A percentile compares a stretch with the other conserved stretches of the same genome.
Evolutionary conservation across 129 eudicot genomes (phyloP).

Genomic region (Apium graveolens): DNA sequence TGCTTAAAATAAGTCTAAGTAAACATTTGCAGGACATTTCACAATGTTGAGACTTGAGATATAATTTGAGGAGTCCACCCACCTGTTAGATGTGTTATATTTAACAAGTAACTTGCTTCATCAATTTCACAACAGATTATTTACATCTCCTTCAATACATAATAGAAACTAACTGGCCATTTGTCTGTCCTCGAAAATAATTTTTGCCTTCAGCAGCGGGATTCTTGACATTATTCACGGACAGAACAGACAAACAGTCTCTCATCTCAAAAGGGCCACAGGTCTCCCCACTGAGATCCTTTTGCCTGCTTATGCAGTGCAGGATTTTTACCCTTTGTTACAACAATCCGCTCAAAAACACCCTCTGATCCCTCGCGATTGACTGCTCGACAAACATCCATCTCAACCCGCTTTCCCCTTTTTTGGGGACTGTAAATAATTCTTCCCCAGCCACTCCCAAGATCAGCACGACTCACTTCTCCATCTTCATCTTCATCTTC

Average conservation of each 20-base stretch:
- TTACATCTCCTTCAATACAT: not conserved
- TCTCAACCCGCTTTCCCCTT: conserved; percentile 71
- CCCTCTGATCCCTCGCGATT: conserved; percentile 72
- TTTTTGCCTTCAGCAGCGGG: not conserved
- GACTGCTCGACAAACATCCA: conserved; percentile 73
- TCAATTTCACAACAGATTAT: not conserved
- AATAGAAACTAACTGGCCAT: not conserved
- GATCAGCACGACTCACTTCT: conserved; percentile 45
- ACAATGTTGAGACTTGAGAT: not conserved
- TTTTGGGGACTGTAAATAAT: conserved; percentile 53
- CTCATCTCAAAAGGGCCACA: conserved; percentile 70
- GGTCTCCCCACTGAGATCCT: conserved; percentile 84
- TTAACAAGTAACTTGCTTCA: not conserved
- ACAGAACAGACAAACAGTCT: not conserved
- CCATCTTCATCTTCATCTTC: conserved; percentile 33
- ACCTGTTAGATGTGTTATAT: not conserved
- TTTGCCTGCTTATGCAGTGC: conserved; percentile 73
- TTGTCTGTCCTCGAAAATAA: not conserved
- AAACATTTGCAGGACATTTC: not conserved
- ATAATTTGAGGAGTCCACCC: not conserved
- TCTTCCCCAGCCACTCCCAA: conserved; percentile 95
- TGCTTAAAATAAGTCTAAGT: not conserved
- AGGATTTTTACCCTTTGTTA: conserved; percentile 62
- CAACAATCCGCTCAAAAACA: conserved; percentile 53
- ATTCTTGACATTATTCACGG: not conserved